Evolutionary conservation across 371 early-diverging fungal genomes (phyloP).

Genomic region (Nematocida minor): DNA sequence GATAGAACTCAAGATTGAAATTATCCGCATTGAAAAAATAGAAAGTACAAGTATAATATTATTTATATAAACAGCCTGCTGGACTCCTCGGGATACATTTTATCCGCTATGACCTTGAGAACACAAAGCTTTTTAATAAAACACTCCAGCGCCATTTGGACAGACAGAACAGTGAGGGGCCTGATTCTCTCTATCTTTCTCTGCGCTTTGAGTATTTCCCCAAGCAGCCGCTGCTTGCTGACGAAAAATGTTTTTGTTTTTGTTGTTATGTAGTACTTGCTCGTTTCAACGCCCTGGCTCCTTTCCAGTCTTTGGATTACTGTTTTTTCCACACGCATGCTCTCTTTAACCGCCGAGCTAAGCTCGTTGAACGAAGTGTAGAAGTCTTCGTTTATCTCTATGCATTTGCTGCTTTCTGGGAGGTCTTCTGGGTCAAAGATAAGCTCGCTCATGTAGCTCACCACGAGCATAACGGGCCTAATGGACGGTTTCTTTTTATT

Average conservation of each 20-base stretch:
- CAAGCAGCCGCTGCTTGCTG: conserved; percentile 32
- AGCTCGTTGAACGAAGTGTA: not conserved
- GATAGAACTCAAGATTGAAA: too few species aligned
- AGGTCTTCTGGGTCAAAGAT: not conserved
- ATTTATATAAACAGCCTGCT: not conserved
- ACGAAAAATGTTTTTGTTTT: not conserved
- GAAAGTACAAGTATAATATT: not conserved
- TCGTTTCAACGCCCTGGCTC: not conserved
- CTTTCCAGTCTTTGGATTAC: conserved; percentile 11
- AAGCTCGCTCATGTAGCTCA: not conserved
- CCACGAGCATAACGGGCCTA: conserved; percentile 32
- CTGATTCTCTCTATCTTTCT: conserved; percentile 19
- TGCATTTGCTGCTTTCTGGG: not conserved
- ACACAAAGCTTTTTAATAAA: conserved; percentile 34
- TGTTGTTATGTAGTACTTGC: not conserved
- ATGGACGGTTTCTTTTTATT: not conserved
- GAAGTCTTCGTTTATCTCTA: not conserved
- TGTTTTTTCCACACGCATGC: conserved; percentile 25
- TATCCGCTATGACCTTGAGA: conserved; percentile 42
- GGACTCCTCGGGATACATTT: not conserved
- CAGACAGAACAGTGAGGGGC: not conserved
- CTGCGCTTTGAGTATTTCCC: conserved; percentile 48
- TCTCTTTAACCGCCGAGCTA: conserved; percentile 34
- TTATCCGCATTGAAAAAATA: not conserved
- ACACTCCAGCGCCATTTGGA: conserved; percentile 6